These are phyloP conservation scores for Globisporangium camurandrum DNA, from an alignment of 352 stramenopile genomes.

Conservation along the genomic window DNA sequence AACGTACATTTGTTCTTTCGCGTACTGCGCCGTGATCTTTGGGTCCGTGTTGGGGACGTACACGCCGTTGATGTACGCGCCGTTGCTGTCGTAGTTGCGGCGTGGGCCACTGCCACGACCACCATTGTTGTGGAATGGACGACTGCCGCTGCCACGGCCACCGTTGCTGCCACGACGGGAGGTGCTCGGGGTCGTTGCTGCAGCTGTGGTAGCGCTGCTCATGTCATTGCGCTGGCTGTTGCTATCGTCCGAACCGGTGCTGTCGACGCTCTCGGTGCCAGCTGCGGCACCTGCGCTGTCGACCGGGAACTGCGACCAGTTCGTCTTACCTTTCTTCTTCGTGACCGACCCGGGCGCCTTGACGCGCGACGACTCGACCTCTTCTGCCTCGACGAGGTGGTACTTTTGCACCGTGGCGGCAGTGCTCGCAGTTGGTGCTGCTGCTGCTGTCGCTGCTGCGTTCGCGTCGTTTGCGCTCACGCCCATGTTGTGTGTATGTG, in stretches of 20 bases:
- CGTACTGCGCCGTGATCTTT: conserved; percentile 68
- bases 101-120: conserved; percentile 30
- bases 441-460: no score
- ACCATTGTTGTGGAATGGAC: conserved; percentile 6
- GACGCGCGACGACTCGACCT: conserved; percentile 38
- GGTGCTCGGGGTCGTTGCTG: no score
- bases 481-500: conserved; percentile 12
- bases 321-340: conserved; percentile 68
- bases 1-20: conserved; percentile 82
- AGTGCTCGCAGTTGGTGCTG: conserved; percentile 6
- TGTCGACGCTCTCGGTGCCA: conserved; percentile 13
- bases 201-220: neutral
- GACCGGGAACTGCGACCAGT: conserved; percentile 64
- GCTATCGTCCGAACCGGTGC: conserved; percentile 1
- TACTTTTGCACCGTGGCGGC: conserved; percentile 58
- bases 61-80: conserved; percentile 67
- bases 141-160: conserved; percentile 15
- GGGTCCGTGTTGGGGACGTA: conserved; percentile 70
- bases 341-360: conserved; percentile 6
- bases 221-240: conserved; percentile 8
- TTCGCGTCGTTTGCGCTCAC: conserved; percentile 25
- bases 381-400: conserved; percentile 73
- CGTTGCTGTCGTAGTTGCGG: conserved; percentile 41
- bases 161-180: conserved; percentile 7
- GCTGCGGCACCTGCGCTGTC: conserved; percentile 15